Base-by-base conservation (phyloP, 2,329 filamentous ascomycete species). In the Aspergillus pseudoglaucus region DNA sequence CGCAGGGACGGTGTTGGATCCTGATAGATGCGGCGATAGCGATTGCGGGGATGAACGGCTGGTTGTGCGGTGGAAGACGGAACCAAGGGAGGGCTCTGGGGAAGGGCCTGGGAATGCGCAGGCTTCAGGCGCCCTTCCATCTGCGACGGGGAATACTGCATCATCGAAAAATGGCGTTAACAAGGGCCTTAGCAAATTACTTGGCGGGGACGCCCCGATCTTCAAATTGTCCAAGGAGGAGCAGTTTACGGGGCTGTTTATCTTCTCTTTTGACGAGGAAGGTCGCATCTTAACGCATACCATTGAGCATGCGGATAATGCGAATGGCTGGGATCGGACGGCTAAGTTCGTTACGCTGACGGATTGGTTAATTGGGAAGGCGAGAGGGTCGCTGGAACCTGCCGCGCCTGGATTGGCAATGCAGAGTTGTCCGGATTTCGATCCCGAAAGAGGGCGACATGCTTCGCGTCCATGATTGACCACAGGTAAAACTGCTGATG, bases 241-340 rank as follows among this genome's bases (percentile, higher is more conserved):
- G 60, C 86, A 90, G 61, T 97, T 97, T 59, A 88, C 84, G 1
- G 93, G 93, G 0, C 70, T 97, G 9, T 98, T 97, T 69, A 85
- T 95, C 50, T 98, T 98, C 66, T 88, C 95, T 55, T 98, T 98
- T 65, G 93, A 97, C 62, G 77, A 82, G 42, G 80, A 95, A 59
- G 93, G 93, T 1, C 79, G 89, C 53, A 82, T 98, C 32, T 70
- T 87, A 42, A 89, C 82, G 57, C 93, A 97, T 67, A 95, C 88
- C 0, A 97, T 98, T 60, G 93, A 98, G 70, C 88, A 95, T 70
- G 87, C 88, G 1, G 87, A 96, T 59, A 85, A 93, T 60, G 84
- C 85, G 14, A 82, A 85, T 35, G 82, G 88, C 51, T 94, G 86
- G 82, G 90, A 96, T 59, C 82, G 81, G 53, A 90, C 87, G 22